Percentiles rank a stretch among this genome's conserved stretches.
phyloP scores from a whole-genome alignment of 257 asterid genomes.

The Solanum etuberosum region DNA sequence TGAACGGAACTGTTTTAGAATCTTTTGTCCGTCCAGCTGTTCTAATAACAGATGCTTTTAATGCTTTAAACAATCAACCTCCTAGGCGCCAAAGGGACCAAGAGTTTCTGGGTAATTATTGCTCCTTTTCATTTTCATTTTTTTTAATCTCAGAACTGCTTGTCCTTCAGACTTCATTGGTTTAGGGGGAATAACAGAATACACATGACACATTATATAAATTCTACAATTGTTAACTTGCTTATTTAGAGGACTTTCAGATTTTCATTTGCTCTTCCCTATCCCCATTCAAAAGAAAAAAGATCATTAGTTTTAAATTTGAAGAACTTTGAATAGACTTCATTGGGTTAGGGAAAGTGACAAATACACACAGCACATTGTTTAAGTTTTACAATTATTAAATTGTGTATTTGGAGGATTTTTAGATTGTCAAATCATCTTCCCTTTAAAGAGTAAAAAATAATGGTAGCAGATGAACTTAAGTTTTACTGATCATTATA shows the following conservation, averaged over 20 bases:
- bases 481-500: background rate
- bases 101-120: constrained; percentile 69
- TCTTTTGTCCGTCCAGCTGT: constrained; percentile 99
- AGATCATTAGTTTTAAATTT: background rate
- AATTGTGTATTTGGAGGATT: background rate
- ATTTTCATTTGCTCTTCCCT: background rate
- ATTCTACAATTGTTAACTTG: background rate
- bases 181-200: background rate
- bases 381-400: background rate
- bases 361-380: background rate
- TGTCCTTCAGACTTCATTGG: background rate
- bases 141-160: background rate
- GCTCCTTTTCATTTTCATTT: background rate
- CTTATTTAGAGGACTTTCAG: background rate
- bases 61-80: constrained; percentile 88
- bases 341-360: background rate
- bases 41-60: constrained; percentile 84
- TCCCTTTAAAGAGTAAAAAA: background rate
- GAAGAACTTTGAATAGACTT: background rate
- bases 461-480: background rate
- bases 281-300: background rate
- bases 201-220: background rate
- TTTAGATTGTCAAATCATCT: background rate
- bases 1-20: constrained; percentile 92
- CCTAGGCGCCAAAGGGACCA: constrained; percentile 92